A percentile compares a stretch with the other conserved stretches of the same genome.
Evolutionary conservation across 768 basidiomycete genomes (phyloP).

Genomic region (Russula emetica): DNA sequence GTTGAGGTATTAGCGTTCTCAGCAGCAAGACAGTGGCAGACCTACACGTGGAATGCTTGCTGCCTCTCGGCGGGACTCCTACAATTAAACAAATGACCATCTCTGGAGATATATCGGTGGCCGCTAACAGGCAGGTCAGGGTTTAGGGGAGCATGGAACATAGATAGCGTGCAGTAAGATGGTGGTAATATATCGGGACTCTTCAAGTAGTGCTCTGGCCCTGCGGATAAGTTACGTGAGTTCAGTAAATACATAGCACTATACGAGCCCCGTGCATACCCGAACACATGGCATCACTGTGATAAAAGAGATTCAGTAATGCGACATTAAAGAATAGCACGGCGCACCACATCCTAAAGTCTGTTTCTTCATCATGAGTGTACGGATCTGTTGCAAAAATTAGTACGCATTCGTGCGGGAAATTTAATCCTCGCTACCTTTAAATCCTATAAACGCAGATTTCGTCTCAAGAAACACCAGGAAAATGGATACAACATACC

Average conservation of each 20-base stretch:
- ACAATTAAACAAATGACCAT: slow-evolving; percentile 54
- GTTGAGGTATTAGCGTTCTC: neutral
- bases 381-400: slow-evolving; percentile 46
- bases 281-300: slow-evolving; percentile 49
- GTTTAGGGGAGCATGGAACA: slow-evolving; percentile 45
- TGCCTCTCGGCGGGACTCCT: slow-evolving; percentile 49
- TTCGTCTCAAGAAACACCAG: slow-evolving; percentile 3
- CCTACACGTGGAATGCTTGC: slow-evolving; percentile 59
- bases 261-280: slow-evolving; percentile 35
- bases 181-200: slow-evolving; percentile 38
- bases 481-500: slow-evolving; percentile 37
- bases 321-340: neutral
- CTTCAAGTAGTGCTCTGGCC: slow-evolving; percentile 45
- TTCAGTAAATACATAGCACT: neutral
- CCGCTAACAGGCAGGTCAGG: slow-evolving; percentile 33
- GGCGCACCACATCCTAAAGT: slow-evolving; percentile 51
- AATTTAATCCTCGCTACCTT: slow-evolving; percentile 34
- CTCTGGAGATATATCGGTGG: slow-evolving; percentile 48
- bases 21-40: slow-evolving; percentile 2
- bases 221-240: slow-evolving; percentile 32
- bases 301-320: neutral
- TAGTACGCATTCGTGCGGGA: neutral
- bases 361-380: slow-evolving; percentile 48
- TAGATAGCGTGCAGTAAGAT: slow-evolving; percentile 51
- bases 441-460: slow-evolving; percentile 43